Base-by-base conservation (phyloP, 805 yeast genomes). In the Metschnikowia bowlesiae region DNA sequence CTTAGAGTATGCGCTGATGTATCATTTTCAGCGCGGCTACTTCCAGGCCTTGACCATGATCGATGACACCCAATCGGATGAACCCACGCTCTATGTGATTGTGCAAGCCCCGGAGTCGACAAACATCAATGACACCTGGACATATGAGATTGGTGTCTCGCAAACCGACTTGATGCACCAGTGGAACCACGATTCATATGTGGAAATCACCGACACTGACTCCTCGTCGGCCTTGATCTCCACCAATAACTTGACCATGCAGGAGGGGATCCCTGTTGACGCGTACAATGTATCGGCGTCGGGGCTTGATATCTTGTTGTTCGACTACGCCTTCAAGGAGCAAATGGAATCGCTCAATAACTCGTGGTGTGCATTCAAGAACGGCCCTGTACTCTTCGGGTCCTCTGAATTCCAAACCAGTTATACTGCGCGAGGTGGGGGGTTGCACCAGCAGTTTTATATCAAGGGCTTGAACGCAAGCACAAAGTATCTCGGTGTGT, bases 341-440 rank as follows among this genome's bases (percentile, higher is more conserved):
- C 61, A 69, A 49, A 71, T 78, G 46, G 53, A 54, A 1, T 65
- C 64, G 2, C 61, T 85, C 45, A 73, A 76, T 44, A 68, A 69
- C 53, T 84, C 92, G 44, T 80, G 87, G 78, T 86, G 94, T 66
- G 96, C 96, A 0, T 68, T 88, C 7, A 66, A 75, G 44, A 74
- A 74, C 45, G 86, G 84, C 3, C 82, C 80, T 14, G 71, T 68
- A 6, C 59, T 71, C 22, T 38, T 64, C 18, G 47, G 57, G 2
- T 50, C 63, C 13, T 9, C 45, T 14, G 49, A 65, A 7, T 62
- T 70, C 45, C 59, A 63, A 7, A 60, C 69, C 8, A 61, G 70
- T 18, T 69, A 72, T 46, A 76, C 85, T 0, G 57, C 65, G 1
- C 68, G 83, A 22, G 73, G 77, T 36, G 76, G 77, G 6, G 76